A percentile compares a stretch with the other conserved stretches of the same genome.
Evolutionary conservation across 495 filamentous ascomycete species (phyloP).

Genomic region (Cercophora scortea): DNA sequence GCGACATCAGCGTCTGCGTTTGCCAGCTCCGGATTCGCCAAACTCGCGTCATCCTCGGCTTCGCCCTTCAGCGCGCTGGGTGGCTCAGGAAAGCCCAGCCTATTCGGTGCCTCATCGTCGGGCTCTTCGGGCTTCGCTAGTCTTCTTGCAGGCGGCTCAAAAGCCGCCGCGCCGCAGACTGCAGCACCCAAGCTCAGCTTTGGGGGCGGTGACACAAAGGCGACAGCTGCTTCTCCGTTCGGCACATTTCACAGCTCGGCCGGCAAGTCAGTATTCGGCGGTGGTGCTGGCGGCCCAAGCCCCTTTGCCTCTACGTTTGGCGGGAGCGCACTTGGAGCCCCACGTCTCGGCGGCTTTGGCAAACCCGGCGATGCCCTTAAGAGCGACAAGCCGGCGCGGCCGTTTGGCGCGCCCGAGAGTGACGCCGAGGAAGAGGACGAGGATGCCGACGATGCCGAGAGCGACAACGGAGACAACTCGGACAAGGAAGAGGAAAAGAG

Average conservation of each 20-base stretch:
- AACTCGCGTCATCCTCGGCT: slow-evolving; percentile 38
- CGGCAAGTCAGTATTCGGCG: slow-evolving; percentile 36
- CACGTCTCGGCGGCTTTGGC: slow-evolving; percentile 59
- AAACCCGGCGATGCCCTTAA: slow-evolving; percentile 51
- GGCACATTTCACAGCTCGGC: slow-evolving; percentile 12
- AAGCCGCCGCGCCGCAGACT: slow-evolving; percentile 13
- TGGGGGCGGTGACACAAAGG: slow-evolving; percentile 6
- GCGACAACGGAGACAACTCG: slow-evolving; percentile 14
- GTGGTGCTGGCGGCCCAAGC: slow-evolving; percentile 14
- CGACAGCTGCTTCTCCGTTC: slow-evolving; percentile 18
- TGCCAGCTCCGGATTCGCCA: slow-evolving; percentile 42
- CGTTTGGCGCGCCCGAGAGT: slow-evolving; percentile 64
- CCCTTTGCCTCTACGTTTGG: slow-evolving; percentile 49
- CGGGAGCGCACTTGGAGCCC: slow-evolving; percentile 42
- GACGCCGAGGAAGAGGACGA: slow-evolving; percentile 48
- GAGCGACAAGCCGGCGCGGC: slow-evolving; percentile 51
- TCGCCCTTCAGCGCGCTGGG: slow-evolving; percentile 33
- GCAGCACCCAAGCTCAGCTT: slow-evolving; percentile 27
- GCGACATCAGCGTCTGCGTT: slow-evolving; percentile 38
- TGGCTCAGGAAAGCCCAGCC: slow-evolving; percentile 27
- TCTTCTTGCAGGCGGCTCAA: slow-evolving; percentile 17
- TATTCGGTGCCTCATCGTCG: slow-evolving; percentile 23
- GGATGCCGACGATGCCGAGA: slow-evolving; percentile 37
- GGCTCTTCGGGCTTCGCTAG: slow-evolving; percentile 28
- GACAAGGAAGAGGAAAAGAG: slow-evolving; percentile 41